A percentile compares a stretch with the other conserved stretches of the same genome.
Conservation (phyloP, 2,329 filamentous ascomycete species). For the Ophiostoma triangulosporum region DNA sequence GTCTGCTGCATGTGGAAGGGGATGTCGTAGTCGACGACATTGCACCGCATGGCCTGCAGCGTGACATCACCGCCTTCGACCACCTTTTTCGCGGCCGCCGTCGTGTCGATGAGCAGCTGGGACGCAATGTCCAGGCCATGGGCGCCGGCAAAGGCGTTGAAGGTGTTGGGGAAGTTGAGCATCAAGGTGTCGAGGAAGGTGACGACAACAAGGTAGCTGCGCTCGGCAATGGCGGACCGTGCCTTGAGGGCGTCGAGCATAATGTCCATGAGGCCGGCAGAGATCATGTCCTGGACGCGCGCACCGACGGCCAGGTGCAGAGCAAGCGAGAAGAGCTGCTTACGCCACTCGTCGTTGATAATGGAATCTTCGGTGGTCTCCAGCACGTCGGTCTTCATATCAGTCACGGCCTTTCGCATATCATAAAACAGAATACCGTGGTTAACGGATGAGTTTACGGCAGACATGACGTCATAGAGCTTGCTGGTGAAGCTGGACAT, state of each 20-base stretch:
- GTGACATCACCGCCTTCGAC: constrained; percentile 61
- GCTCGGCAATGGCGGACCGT: constrained; percentile 67
- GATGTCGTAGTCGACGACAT: constrained; percentile 82
- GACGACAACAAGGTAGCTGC: constrained; percentile 71
- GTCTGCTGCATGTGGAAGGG: constrained; percentile 90
- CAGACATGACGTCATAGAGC: constrained; percentile 68
- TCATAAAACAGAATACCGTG: constrained; percentile 91
- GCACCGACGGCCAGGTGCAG: constrained; percentile 64
- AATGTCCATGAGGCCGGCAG: constrained; percentile 78
- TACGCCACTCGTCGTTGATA: constrained; percentile 77
- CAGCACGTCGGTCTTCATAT: constrained; percentile 47
- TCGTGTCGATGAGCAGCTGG: constrained; percentile 71
- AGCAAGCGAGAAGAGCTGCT: constrained; percentile 76
- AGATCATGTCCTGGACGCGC: constrained; percentile 69
- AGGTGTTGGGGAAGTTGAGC: constrained; percentile 71
- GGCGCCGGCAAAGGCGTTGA: constrained; percentile 67
- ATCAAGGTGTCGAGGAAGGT: constrained; percentile 82
- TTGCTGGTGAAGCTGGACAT: constrained; percentile 66
- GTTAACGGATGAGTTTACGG: constrained; percentile 91
- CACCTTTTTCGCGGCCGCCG: constrained; percentile 52
- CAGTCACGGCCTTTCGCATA: constrained; percentile 76
- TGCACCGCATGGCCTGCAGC: constrained; percentile 53
- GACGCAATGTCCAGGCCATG: constrained; percentile 83
- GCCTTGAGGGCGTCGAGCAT: constrained; percentile 79
- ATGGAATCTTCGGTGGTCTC: constrained; percentile 47